phyloP scores from a whole-genome alignment of 2,329 filamentous ascomycete species.

The Tolypocladium amazonense region DNA sequence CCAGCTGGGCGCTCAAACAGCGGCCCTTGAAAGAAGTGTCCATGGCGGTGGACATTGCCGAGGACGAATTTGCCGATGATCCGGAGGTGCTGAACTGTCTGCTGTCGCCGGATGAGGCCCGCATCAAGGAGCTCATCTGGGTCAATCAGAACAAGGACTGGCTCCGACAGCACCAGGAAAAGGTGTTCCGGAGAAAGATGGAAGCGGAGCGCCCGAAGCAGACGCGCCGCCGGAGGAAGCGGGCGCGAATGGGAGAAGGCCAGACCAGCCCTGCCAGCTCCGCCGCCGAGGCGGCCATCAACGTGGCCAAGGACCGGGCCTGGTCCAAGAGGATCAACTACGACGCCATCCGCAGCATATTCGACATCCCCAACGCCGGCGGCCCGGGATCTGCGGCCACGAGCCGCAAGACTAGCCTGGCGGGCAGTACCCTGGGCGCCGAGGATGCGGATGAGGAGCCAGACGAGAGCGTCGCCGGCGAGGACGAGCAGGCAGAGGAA shows the following conservation, averaged over 20 bases:
- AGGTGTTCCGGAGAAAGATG: conserved; percentile 63
- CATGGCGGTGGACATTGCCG: conserved; percentile 57
- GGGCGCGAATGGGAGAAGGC: conserved; percentile 51
- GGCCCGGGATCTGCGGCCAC: conserved; percentile 40
- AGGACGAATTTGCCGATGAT: conserved; percentile 81
- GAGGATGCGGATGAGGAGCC: conserved; percentile 24
- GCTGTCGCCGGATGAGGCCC: conserved; percentile 61
- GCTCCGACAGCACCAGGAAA: conserved; percentile 76
- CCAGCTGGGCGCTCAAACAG: conserved; percentile 37
- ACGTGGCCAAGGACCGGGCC: conserved; percentile 55
- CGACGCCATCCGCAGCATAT: conserved; percentile 48
- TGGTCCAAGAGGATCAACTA: conserved; percentile 72
- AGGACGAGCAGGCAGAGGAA: conserved; percentile 18
- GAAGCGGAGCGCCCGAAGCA: conserved; percentile 46
- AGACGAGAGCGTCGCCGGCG: conserved; percentile 24
- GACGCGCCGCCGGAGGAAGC: conserved; percentile 43
- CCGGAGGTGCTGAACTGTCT: conserved; percentile 76
- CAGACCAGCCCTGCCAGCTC: conserved; percentile 56
- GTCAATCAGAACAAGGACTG: conserved; percentile 91
- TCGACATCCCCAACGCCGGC: conserved; percentile 32
- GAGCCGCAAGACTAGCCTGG: conserved; percentile 31
- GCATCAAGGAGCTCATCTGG: conserved; percentile 87
- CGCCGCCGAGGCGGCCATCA: conserved; percentile 57
- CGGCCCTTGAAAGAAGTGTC: conserved; percentile 37
- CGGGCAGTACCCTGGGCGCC: conserved; percentile 23